Evolutionary conservation across 225 moss, liverwort and hornwort species (phyloP).

Genomic region (Polytrichum commune): DNA sequence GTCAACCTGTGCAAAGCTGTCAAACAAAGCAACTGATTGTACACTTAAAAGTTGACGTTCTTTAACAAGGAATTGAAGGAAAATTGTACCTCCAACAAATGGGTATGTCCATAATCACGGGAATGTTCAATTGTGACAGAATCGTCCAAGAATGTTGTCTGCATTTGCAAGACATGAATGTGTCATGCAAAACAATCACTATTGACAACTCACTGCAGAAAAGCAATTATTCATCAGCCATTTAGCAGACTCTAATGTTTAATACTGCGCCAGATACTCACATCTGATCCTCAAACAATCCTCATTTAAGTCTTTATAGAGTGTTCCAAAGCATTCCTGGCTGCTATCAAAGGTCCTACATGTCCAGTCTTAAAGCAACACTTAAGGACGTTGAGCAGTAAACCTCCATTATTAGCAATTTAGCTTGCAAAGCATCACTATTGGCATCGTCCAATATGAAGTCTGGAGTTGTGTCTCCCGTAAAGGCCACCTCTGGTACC

Average conservation of each 20-base stretch:
- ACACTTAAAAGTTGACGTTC: neutral
- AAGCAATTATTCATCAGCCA: neutral
- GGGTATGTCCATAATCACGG: constrained; percentile 82
- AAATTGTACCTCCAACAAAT: constrained; percentile 67
- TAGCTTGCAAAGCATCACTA: constrained; percentile 75
- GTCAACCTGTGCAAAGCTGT: neutral
- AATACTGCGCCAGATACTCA: no score
- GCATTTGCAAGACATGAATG: constrained; percentile 6
- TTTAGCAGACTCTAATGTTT: no score
- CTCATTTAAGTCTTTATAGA: no score
- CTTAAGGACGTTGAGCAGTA: neutral
- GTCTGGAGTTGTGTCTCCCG: constrained; percentile 87
- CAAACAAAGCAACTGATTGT: neutral
- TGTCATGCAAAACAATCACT: neutral
- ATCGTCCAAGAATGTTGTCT: constrained; percentile 87
- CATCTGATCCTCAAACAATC: no score
- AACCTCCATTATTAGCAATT: constrained; percentile 94
- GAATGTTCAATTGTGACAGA: constrained; percentile 69
- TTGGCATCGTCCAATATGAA: constrained; percentile 80
- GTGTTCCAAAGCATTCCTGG: no score
- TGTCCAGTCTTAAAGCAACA: no score
- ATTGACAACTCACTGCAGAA: neutral
- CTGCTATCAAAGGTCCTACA: no score
- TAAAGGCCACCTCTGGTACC: constrained; percentile 87
- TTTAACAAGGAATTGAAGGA: neutral